Base-by-base conservation (phyloP, 2,329 filamentous ascomycete species). In the Claviceps paspali region DNA sequence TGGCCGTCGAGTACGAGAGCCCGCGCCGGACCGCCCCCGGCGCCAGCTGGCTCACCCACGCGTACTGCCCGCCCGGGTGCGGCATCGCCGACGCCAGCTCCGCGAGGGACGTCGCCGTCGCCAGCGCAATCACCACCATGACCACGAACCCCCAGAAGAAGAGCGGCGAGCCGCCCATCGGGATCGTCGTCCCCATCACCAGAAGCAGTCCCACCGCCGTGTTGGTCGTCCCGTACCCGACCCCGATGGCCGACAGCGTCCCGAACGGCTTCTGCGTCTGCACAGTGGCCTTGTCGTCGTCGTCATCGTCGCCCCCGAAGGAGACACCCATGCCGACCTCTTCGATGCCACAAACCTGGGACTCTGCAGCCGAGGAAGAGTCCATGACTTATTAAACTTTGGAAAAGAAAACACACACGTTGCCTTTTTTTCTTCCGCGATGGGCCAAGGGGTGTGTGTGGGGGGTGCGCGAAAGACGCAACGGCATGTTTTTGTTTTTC, bases 211-310 rank as follows among this genome's bases (percentile, higher is more conserved):
- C 48, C 8, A 51, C 36, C 22, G 49, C 45, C 1, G 49, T 52
- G 39, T 51, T 51, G 1, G 47, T 51, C 7, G 46, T 46, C 14
- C 47, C 47, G 30, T 51, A 50, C 22, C 47, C 49, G 29, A 49
- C 47, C 15, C 49, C 49, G 3, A 52, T 38, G 3, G 49, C 49
- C 0, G 50, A 53, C 1, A 52, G 39, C 0, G 47, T 52, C 2
- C 38, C 51, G 42, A 53, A 44, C 33, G 28, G 52, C 59, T 37
- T 67, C 59, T 44, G 38, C 6, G 42, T 46, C 35, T 49, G 50
- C 12, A 47, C 24, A 3, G 42, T 49, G 19, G 45, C 30, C 14
- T 49, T n/a, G n/a, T n/a, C n/a, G n/a, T n/a, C n/a, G n/a, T n/a
- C n/a, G n/a, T n/a, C n/a, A n/a, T n/a, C n/a, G n/a, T n/a, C n/a